Evolutionary conservation across 345 rosid species (phyloP).

Genomic region (Cardamine resedifolia): DNA sequence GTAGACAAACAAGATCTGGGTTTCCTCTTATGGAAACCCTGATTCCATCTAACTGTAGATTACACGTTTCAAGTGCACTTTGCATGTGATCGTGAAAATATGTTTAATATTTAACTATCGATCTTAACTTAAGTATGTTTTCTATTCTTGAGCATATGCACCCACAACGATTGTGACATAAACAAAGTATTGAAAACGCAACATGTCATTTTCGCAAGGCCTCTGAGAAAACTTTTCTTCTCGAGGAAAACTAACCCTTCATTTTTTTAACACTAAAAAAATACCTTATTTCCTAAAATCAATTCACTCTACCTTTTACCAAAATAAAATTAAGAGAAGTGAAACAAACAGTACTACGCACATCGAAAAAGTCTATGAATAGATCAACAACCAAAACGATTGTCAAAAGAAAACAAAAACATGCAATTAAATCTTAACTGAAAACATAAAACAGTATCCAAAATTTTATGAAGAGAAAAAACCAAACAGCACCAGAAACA

Average conservation of each 20-base stretch:
- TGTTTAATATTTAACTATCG: not conserved
- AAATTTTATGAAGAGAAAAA: no score
- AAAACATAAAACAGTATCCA: no score
- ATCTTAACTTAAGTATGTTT: not conserved
- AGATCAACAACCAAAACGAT: not conserved
- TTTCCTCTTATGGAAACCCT: constrained; percentile 37
- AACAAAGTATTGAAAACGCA: not conserved
- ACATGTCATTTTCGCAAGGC: constrained; percentile 11
- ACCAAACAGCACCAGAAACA: not conserved
- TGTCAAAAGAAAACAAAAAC: not conserved
- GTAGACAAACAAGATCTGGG: constrained; percentile 14
- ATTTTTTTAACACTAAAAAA: not conserved
- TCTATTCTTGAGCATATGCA: constrained; percentile 22
- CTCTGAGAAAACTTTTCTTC: not conserved
- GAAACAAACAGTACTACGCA: not conserved
- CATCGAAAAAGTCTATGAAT: not conserved
- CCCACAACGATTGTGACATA: constrained; percentile 12
- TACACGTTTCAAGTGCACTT: constrained; percentile 30
- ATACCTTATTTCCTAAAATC: not conserved
- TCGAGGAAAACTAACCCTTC: not conserved
- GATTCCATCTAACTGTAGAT: constrained; percentile 12
- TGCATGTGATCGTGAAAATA: constrained; percentile 21
- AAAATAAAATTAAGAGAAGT: not conserved
- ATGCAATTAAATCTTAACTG: no score
- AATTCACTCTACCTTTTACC: not conserved